These are phyloP conservation scores for Choiromyces venosus DNA, from an alignment of 495 filamentous ascomycete genomes.

Conservation along the genomic window DNA sequence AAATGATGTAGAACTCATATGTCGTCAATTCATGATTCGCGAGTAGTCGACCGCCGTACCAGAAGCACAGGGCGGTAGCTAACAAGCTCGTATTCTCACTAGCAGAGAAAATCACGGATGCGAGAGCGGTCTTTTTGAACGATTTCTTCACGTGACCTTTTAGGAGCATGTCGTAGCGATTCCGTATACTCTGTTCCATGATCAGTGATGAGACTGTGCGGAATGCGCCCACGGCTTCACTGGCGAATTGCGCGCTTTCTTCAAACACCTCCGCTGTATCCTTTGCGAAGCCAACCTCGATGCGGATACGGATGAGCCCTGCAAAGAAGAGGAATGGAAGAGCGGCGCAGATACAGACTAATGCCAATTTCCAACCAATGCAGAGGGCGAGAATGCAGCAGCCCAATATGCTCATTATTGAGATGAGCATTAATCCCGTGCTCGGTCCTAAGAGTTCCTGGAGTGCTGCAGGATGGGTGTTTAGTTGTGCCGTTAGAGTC, in stretches of 20 bases:
- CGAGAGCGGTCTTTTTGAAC: constrained; percentile 38
- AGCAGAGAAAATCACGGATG: constrained; percentile 38
- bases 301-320: constrained; percentile 52
- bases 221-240: constrained; percentile 53
- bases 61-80: constrained; percentile 54
- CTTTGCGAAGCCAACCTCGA: constrained; percentile 52
- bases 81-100: constrained; percentile 45
- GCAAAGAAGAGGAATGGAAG: constrained; percentile 52
- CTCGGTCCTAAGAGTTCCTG: constrained; percentile 59
- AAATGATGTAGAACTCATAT: constrained; percentile 55
- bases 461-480: constrained; percentile 55
- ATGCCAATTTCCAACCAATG: constrained; percentile 58
- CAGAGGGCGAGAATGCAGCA: constrained; percentile 51
- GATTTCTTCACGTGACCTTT: constrained; percentile 42
- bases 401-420: constrained; percentile 51
- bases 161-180: constrained; percentile 37
- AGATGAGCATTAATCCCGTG: constrained; percentile 51
- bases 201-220: constrained; percentile 54
- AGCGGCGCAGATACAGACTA: constrained; percentile 51
- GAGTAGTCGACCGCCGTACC: constrained; percentile 56
- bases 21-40: constrained; percentile 47
- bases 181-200: constrained; percentile 42
- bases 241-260: constrained; percentile 45
- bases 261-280: constrained; percentile 47
- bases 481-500: constrained; percentile 55